Evolutionary conservation across 2,329 filamentous ascomycete genomes (phyloP).

Genomic region (Colletotrichum sp.): DNA sequence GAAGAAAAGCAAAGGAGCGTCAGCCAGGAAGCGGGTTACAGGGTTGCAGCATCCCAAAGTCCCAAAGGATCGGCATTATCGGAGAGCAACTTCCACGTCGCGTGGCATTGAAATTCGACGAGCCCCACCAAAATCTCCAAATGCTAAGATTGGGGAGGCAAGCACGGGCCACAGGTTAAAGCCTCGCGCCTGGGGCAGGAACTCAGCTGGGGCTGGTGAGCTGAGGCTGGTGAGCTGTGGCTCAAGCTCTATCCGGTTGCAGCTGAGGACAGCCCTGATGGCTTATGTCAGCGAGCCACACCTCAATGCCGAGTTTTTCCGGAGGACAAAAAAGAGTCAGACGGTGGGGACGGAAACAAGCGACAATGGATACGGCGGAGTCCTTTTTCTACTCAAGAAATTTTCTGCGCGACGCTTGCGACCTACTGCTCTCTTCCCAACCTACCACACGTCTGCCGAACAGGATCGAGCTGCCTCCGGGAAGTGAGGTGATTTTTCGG

Average conservation of each 20-base stretch:
- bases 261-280: neutral
- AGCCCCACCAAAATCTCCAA: neutral
- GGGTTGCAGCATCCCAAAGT: neutral
- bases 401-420: constrained; percentile 4
- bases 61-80: neutral
- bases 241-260: neutral
- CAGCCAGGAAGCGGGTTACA: neutral
- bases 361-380: constrained; percentile 12
- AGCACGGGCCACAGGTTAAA: neutral
- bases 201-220: neutral
- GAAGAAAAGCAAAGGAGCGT: neutral
- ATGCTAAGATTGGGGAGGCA: neutral
- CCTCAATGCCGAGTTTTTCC: constrained; percentile 2
- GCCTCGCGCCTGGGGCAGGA: neutral
- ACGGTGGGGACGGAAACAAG: constrained; percentile 13
- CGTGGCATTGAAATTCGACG: neutral
- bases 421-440: neutral
- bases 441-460: constrained; percentile 19
- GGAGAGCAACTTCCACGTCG: neutral
- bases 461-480: constrained; percentile 7
- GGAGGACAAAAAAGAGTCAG: neutral
- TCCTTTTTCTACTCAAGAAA: constrained; percentile 16
- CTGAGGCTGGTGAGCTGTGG: neutral
- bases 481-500: constrained; percentile 14
- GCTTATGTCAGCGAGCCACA: neutral